A percentile compares a stretch with the other conserved stretches of the same genome.
phyloP scores from a whole-genome alignment of 73 alveolate species.

The Breviolum minutum region DNA sequence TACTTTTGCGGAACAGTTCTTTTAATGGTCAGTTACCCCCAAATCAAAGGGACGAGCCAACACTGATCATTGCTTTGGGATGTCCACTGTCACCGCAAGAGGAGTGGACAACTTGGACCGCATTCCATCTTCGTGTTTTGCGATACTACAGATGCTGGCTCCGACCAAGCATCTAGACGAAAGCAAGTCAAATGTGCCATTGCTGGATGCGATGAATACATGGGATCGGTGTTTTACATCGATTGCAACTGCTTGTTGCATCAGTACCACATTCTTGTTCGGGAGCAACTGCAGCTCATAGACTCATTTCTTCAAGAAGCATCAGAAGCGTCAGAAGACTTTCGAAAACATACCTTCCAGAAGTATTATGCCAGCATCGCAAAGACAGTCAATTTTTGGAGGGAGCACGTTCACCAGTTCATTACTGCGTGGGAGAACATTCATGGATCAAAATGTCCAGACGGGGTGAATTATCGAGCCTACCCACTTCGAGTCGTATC shows the following conservation, averaged over 20 bases:
- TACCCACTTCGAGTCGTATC: neutral
- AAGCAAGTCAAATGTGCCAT: neutral
- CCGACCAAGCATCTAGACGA: conserved; percentile 11
- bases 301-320: neutral
- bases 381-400: conserved; percentile 24
- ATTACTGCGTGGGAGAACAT: neutral
- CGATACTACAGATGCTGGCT: conserved; percentile 48
- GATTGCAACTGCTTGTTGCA: conserved; percentile 13
- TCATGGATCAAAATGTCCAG: neutral
- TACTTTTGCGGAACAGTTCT: no score
- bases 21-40: neutral
- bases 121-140: conserved; percentile 1
- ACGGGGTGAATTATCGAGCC: neutral
- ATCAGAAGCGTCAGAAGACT: neutral
- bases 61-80: neutral
- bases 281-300: neutral
- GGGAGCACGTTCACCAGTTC: conserved; percentile 7
- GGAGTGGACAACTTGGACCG: neutral
- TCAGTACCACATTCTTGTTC: neutral
- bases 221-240: neutral
- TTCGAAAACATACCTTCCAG: no score
- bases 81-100: neutral
- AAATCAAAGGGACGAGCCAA: neutral
- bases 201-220: neutral
- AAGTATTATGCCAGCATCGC: neutral